phyloP scores from a whole-genome alignment of 495 filamentous ascomycete species.

The Talaromyces trachyspermus region DNA sequence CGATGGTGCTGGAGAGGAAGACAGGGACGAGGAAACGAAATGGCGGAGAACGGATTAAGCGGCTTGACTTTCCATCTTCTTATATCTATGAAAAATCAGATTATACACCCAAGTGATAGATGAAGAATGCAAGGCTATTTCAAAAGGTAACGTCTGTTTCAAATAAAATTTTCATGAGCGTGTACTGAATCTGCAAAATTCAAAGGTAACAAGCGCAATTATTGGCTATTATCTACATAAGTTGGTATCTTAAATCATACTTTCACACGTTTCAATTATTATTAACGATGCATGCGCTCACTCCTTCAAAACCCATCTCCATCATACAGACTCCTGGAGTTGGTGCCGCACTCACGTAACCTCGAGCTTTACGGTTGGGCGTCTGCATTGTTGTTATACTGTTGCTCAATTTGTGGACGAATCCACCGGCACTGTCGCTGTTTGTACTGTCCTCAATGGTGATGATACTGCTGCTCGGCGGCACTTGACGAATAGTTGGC shows the following conservation, averaged over 20 bases:
- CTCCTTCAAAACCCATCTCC: constrained; percentile 42
- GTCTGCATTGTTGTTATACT: background rate
- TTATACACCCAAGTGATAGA: background rate
- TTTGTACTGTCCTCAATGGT: constrained; percentile 1
- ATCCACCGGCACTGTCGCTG: constrained; percentile 2
- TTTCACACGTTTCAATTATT: constrained; percentile 9
- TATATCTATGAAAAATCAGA: background rate
- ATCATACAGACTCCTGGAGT: constrained; percentile 45
- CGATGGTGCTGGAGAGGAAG: constrained; percentile 24
- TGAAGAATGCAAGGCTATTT: background rate
- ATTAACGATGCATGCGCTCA: constrained; percentile 11
- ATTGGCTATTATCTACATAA: constrained; percentile 15
- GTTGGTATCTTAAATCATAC: constrained; percentile 7
- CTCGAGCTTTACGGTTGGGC: background rate
- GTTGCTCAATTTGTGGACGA: background rate
- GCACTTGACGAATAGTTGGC: constrained; percentile 5
- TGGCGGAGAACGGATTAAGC: constrained; percentile 52
- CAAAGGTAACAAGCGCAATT: constrained; percentile 13
- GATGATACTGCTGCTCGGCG: constrained; percentile 8
- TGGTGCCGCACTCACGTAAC: constrained; percentile 13
- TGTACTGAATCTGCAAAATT: background rate
- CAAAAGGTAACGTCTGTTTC: background rate
- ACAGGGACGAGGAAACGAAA: constrained; percentile 45
- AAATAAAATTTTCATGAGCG: background rate
- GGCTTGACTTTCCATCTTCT: too few relatives aligned